A percentile compares a stretch with the other conserved stretches of the same genome.
These are phyloP conservation scores for Grosmannia clavigera DNA, from an alignment of 2,329 filamentous ascomycete genomes.

Conservation along the genomic window DNA sequence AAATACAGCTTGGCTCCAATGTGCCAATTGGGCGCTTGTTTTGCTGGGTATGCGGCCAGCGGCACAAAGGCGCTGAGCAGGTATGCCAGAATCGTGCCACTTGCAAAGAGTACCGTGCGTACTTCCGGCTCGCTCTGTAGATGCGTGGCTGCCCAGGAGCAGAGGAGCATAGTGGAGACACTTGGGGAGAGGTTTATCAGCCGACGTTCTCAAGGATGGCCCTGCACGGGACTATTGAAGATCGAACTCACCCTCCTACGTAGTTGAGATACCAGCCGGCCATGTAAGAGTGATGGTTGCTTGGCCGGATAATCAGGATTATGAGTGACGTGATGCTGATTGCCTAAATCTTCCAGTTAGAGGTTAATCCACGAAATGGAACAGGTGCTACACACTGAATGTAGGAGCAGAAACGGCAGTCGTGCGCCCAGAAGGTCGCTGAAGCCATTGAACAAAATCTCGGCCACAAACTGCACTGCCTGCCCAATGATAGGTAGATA, in stretches of 20 bases:
- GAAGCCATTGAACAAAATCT: conserved; percentile 3
- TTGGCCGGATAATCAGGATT: conserved; percentile 3
- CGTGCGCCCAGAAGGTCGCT: conserved; percentile 3
- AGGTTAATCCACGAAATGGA: too few relatives aligned
- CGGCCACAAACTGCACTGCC: conserved; percentile 5
- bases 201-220: too few relatives aligned
- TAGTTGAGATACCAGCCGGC: conserved; percentile 8
- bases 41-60: conserved; percentile 2
- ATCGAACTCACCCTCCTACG: conserved; percentile 3
- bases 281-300: conserved; percentile 2
- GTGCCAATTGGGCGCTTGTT: conserved; percentile 5
- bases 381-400: not conserved
- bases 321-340: conserved; percentile 6
- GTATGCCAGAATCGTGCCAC: conserved; percentile 5
- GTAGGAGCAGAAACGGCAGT: conserved; percentile 3
- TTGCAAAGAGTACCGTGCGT: conserved; percentile 6
- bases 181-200: not conserved
- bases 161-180: conserved; percentile 5
- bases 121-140: conserved; percentile 4
- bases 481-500: conserved; percentile 7
- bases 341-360: not conserved
- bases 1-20: conserved; percentile 7
- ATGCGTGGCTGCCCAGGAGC: conserved; percentile 3
- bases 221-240: too few relatives aligned
- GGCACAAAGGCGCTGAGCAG: conserved; percentile 4